A percentile compares a stretch with the other conserved stretches of the same genome.
phyloP scores from a whole-genome alignment of 1,284 basidiomycete genomes.

The Caloboletus firmus region DNA sequence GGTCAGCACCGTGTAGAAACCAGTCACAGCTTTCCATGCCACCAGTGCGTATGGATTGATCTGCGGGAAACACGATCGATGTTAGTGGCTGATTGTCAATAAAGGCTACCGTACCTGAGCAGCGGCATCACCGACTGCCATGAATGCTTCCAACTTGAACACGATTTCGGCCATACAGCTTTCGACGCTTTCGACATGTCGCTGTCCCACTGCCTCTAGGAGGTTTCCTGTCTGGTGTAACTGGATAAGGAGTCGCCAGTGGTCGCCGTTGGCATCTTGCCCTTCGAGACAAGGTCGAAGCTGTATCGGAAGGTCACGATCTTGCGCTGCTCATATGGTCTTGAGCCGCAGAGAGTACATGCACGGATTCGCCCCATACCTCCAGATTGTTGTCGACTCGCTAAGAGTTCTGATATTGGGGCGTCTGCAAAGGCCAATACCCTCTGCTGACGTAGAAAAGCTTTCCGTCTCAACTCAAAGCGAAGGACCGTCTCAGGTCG shows the following conservation, averaged over 20 bases:
- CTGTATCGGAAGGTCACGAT: conserved; percentile 16
- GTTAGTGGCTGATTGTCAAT: not conserved
- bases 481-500: conserved; percentile 19
- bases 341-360: not conserved
- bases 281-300: conserved; percentile 15
- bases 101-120: conserved; percentile 16
- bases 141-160: conserved; percentile 26
- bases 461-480: conserved; percentile 29
- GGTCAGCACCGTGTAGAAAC: conserved; percentile 27
- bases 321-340: conserved; percentile 6
- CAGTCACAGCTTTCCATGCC: conserved; percentile 28
- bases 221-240: conserved; percentile 15
- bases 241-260: conserved; percentile 25
- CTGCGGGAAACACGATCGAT: conserved; percentile 3
- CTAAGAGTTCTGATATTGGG: conserved; percentile 21
- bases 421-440: conserved; percentile 16
- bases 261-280: not conserved
- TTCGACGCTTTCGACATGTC: conserved; percentile 5
- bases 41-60: conserved; percentile 27
- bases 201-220: not conserved
- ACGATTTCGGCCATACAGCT: conserved; percentile 26
- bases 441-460: conserved; percentile 8
- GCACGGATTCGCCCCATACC: conserved; percentile 6
- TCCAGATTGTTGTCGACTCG: not conserved
- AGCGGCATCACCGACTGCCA: conserved; percentile 23